These are phyloP conservation scores for Picochlorum sp. DNA, from an alignment of 139 green algal species.

Conservation along the genomic window DNA sequence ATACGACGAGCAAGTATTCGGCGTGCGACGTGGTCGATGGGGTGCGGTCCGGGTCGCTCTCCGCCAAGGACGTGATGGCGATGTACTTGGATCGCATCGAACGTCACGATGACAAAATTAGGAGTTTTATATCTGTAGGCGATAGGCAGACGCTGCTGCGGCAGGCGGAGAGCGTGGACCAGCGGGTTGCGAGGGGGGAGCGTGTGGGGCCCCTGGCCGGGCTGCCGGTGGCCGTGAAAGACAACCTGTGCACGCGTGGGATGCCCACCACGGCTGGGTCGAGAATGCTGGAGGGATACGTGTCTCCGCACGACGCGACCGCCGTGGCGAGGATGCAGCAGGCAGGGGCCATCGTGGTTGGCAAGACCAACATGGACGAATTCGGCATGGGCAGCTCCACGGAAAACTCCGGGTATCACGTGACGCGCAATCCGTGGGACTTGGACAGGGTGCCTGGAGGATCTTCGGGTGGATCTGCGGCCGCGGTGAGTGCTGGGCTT, in stretches of 20 bases:
- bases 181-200: constrained; percentile 8
- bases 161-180: constrained; percentile 32
- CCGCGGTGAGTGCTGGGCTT: constrained; percentile 78
- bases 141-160: no score
- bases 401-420: constrained; percentile 74
- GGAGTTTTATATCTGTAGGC: no score
- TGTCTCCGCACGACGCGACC: constrained; percentile 68
- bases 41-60: no score
- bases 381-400: constrained; percentile 97
- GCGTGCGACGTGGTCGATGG: no score
- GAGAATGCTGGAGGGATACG: constrained; percentile 58
- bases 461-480: constrained; percentile 87
- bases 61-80: no score
- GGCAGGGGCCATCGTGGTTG: constrained; percentile 80
- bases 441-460: constrained; percentile 78
- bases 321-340: constrained; percentile 50
- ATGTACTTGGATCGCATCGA: no score
- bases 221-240: constrained; percentile 83
- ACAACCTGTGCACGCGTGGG: constrained; percentile 88
- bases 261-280: constrained; percentile 81
- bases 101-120: no score
- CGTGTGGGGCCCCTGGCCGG: constrained; percentile 56
- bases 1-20: no score
- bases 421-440: constrained; percentile 72
- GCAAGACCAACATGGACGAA: constrained; percentile 97